phyloP scores from a whole-genome alignment of 768 basidiomycete genomes.

The Flagelloscypha sp. region DNA sequence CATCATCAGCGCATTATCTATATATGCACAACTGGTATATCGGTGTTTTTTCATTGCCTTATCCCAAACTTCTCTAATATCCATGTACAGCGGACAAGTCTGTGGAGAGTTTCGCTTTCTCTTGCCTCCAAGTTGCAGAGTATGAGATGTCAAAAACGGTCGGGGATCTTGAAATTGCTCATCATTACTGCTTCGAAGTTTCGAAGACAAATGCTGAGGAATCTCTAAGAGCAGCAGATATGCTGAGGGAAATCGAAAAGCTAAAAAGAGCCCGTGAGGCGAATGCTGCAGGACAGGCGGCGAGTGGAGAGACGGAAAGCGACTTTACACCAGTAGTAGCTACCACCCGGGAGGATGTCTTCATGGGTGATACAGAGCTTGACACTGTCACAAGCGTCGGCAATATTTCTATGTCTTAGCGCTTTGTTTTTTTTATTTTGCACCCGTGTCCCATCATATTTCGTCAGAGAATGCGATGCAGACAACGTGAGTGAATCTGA shows the following conservation, averaged over 20 bases:
- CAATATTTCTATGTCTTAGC: slow-evolving; percentile 34
- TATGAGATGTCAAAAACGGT: slow-evolving; percentile 58
- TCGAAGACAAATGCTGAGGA: slow-evolving; percentile 78
- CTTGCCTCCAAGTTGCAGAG: slow-evolving; percentile 78
- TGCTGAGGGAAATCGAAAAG: slow-evolving; percentile 51
- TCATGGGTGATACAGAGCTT: slow-evolving; percentile 29
- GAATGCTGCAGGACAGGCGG: not conserved
- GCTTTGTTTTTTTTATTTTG: slow-evolving; percentile 24
- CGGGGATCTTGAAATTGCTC: slow-evolving; percentile 63
- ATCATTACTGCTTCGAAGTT: slow-evolving; percentile 64
- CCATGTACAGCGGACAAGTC: slow-evolving; percentile 44
- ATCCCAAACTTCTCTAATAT: slow-evolving; percentile 12
- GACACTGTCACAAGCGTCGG: slow-evolving; percentile 31
- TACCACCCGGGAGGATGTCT: slow-evolving; percentile 31
- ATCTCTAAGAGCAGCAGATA: slow-evolving; percentile 61
- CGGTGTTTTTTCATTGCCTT: slow-evolving; percentile 15
- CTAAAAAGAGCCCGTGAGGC: not conserved
- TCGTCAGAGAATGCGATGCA: slow-evolving; percentile 4
- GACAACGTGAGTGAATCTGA: slow-evolving; percentile 8
- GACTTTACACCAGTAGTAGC: not conserved
- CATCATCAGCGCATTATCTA: slow-evolving; percentile 80
- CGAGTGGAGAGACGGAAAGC: slow-evolving; percentile 1
- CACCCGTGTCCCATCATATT: slow-evolving; percentile 7
- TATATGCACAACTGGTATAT: slow-evolving; percentile 57
- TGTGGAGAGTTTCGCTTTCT: slow-evolving; percentile 73